Base-by-base conservation (phyloP, 352 stramenopile species). In the Saprolegnia diclina region DNA sequence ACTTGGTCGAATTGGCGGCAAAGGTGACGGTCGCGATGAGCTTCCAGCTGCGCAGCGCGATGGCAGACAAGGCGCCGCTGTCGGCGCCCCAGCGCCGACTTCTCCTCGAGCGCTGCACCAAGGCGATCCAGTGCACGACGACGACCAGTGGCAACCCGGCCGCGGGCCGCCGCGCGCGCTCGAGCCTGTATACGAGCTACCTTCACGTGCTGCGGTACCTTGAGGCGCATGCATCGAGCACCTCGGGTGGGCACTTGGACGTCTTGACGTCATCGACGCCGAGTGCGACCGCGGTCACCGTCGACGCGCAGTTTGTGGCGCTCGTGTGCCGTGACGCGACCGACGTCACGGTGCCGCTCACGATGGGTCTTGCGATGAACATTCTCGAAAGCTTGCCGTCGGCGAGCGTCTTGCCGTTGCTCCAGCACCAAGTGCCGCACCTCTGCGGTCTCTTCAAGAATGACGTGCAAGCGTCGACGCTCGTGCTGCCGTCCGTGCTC, bases 401-500 rank as follows among this genome's bases (percentile, higher is more conserved):
- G 40, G 18, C 37, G 6, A 35, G 57, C 37, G 13, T 66, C 2
- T 40, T 66, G 13, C 57, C 37, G 22, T 10, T 44, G 16, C 44
- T 66, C 21, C 38, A 22, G 19, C 35, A 26, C 6, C 24, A 21
- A 7, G 37, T 94, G 37, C 69, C 91, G 50, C 86, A 92, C 70
- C 90, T 94, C 24, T 81, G 92, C 65, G 81, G 83, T 7, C 77
- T 94, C 13, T 90, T 92, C 73, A 78, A 80, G 46, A 81, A 89
- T 26, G 66, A 92, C 9, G 85, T 80, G 59, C 81, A 92, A 65
- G 82, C 90, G 67, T 77, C 80, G 22, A 90, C 85, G 13, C 88
- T 84, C 0, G 89, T 92, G 71, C 90, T 92, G 75, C 82, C 90
- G 70, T 90, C 82, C 52, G 89, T 92, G 26, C 72, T 94, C 53